Evolutionary conservation across 306 rosid species (phyloP).

Genomic region (Corylus americana): DNA sequence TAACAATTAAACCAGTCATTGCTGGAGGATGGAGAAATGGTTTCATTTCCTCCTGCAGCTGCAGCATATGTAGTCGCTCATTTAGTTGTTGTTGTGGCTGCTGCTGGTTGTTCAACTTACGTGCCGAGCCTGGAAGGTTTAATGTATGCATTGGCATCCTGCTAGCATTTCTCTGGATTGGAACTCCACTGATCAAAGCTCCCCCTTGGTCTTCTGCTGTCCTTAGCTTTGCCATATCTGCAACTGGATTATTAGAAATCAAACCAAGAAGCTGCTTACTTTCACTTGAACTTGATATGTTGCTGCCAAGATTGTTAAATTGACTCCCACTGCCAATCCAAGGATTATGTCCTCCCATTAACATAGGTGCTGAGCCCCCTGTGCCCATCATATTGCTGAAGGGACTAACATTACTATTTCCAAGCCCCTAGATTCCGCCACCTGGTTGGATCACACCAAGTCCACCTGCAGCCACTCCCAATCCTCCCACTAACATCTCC

Average conservation of each 20-base stretch:
- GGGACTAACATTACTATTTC: constrained; percentile 14
- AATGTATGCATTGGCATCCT: not conserved
- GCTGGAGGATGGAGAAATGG: constrained; percentile 1
- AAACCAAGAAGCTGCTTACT: constrained; percentile 18
- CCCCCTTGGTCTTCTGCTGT: constrained; percentile 20
- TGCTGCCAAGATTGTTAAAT: constrained; percentile 15
- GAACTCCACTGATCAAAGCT: constrained; percentile 10
- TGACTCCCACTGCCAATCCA: constrained; percentile 13
- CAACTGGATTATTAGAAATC: not conserved
- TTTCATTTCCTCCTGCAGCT: constrained; percentile 13
- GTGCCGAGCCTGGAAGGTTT: constrained; percentile 3
- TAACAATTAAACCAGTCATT: not conserved
- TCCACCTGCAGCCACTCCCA: constrained; percentile 3
- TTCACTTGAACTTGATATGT: constrained; percentile 16
- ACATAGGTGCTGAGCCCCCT: constrained; percentile 15
- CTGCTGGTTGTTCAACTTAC: constrained; percentile 7
- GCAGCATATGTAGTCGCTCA: not conserved
- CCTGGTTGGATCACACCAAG: not conserved
- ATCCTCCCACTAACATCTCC: constrained; percentile 1
- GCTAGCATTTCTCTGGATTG: constrained; percentile 5
- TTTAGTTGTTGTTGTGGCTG: constrained; percentile 1
- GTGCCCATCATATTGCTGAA: not conserved
- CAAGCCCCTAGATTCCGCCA: constrained; percentile 16
- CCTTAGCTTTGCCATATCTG: not conserved
- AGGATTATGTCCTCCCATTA: constrained; percentile 5